Conservation (phyloP, 192 early-diverging fungal genomes). For the Dimargaris xerosporica region DNA sequence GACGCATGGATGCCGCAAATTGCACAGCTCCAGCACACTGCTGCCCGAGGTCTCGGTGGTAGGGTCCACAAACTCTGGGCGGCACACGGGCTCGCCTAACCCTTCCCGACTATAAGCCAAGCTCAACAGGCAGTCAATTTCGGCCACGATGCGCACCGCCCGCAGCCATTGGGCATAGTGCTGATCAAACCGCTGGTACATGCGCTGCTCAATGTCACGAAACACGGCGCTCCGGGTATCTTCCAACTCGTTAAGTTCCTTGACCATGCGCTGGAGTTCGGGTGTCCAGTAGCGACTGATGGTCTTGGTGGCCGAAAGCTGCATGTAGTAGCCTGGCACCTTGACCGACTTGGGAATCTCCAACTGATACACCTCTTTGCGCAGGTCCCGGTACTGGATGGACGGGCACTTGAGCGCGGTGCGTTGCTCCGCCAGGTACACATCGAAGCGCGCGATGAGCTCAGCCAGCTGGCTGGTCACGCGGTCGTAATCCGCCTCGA, state of each 20-base stretch:
- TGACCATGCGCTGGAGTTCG: constrained; percentile 42
- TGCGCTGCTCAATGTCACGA: constrained; percentile 48
- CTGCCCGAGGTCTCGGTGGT: constrained; percentile 19
- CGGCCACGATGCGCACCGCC: constrained; percentile 58
- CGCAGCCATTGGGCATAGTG: constrained; percentile 53
- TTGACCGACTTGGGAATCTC: constrained; percentile 63
- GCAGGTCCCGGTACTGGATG: constrained; percentile 72
- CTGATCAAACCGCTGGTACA: constrained; percentile 78
- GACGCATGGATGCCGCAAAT: constrained; percentile 89
- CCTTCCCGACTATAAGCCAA: constrained; percentile 46
- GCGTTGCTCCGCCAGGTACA: constrained; percentile 48
- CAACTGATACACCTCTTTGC: constrained; percentile 93
- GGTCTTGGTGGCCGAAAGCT: constrained; percentile 62
- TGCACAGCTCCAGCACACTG: constrained; percentile 63
- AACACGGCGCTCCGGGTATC: constrained; percentile 66
- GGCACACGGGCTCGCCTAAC: constrained; percentile 66
- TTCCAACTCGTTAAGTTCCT: constrained; percentile 56
- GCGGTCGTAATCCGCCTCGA: constrained; percentile 69
- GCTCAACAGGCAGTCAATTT: constrained; percentile 74
- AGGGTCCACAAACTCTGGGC: constrained; percentile 64
- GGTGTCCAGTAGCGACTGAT: constrained; percentile 77
- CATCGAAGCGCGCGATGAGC: constrained; percentile 49
- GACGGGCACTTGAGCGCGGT: constrained; percentile 44
- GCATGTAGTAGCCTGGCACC: constrained; percentile 62
- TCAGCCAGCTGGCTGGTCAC: constrained; percentile 34